Evolutionary conservation across 2,329 filamentous ascomycete species (phyloP).

Genomic region (Pseudogymnoascus sp.): DNA sequence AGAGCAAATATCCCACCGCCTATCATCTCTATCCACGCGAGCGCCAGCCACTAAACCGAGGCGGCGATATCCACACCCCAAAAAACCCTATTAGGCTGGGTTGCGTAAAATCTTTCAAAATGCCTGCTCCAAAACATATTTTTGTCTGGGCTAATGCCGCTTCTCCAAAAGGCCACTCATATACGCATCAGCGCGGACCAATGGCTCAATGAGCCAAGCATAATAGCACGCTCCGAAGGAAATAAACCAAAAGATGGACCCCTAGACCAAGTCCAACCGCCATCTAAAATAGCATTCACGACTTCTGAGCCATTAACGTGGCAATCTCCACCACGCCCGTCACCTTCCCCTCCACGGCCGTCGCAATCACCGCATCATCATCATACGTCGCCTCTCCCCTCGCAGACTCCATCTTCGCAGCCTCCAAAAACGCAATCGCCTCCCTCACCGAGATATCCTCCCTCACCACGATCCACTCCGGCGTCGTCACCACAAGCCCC

Average conservation of each 20-base stretch:
- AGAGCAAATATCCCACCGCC: not conserved
- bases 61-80: not conserved
- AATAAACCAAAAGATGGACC: not conserved
- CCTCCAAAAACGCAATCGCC: constrained; percentile 46
- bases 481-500: constrained; percentile 44
- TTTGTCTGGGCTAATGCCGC: not conserved
- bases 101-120: not conserved
- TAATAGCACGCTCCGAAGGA: not conserved
- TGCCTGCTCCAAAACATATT: not conserved
- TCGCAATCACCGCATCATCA: constrained; percentile 43
- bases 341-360: constrained; percentile 41
- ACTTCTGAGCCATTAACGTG: not conserved
- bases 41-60: not conserved
- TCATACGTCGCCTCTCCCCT: constrained; percentile 33
- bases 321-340: constrained; percentile 47
- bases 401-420: constrained; percentile 32
- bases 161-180: not conserved
- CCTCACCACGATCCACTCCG: constrained; percentile 55
- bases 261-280: not conserved
- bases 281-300: not conserved
- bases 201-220: not conserved
- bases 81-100: not conserved
- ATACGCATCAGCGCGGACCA: not conserved
- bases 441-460: constrained; percentile 50
- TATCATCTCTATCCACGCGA: not conserved